Percentiles rank a stretch among this genome's conserved stretches.
phyloP scores from a whole-genome alignment of 305 asterid genomes.

The Fraxinus baroniana region DNA sequence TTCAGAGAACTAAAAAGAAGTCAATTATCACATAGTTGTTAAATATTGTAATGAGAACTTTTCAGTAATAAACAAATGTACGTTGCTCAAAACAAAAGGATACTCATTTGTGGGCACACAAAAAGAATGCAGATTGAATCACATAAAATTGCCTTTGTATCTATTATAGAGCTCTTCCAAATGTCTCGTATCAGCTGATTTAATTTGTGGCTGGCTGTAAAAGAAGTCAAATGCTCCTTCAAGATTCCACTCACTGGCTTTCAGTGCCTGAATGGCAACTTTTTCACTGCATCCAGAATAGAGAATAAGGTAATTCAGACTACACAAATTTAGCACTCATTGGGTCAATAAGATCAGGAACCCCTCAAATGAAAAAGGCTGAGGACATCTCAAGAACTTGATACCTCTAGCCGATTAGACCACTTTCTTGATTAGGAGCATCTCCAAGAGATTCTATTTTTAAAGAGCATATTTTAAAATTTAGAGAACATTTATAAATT shows the following conservation, averaged over 20 bases:
- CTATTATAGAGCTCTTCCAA: slow-evolving; percentile 89
- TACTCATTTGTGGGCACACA: background rate
- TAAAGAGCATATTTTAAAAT: no score
- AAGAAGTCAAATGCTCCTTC: slow-evolving; percentile 95
- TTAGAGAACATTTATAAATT: background rate
- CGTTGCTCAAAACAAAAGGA: background rate
- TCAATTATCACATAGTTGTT: background rate
- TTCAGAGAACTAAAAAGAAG: background rate
- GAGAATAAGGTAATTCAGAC: slow-evolving; percentile 19
- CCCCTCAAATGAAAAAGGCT: background rate
- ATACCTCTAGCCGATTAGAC: background rate
- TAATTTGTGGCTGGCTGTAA: slow-evolving; percentile 81
- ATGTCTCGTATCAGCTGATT: slow-evolving; percentile 81
- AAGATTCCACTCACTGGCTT: slow-evolving; percentile 90
- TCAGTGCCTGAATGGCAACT: slow-evolving; percentile 76
- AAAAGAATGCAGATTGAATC: slow-evolving; percentile 14
- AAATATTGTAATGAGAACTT: background rate
- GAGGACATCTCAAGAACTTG: background rate
- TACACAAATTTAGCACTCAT: background rate
- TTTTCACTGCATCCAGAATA: slow-evolving; percentile 67
- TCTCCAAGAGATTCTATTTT: background rate
- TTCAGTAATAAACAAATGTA: slow-evolving; percentile 15
- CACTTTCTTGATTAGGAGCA: background rate
- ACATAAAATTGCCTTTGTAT: slow-evolving; percentile 65
- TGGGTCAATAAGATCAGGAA: background rate